Conservation (phyloP, 108 stramenopile species). For the Licmophora abbreviata region DNA sequence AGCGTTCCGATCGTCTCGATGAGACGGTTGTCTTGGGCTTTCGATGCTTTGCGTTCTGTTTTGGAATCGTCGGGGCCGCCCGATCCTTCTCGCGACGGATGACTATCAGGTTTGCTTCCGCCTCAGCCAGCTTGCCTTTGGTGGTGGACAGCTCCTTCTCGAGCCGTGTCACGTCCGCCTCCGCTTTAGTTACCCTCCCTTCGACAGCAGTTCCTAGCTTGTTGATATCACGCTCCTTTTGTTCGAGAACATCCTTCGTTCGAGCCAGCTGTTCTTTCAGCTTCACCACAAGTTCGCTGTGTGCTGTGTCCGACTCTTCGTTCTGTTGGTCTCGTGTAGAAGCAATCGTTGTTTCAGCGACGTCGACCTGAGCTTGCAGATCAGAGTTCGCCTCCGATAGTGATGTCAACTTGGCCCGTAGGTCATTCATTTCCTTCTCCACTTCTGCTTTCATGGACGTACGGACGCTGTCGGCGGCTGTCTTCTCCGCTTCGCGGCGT, state of each 20-base stretch:
- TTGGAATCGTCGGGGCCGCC: constrained; percentile 16
- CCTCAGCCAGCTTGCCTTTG: constrained; percentile 57
- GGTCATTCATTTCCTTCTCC: constrained; percentile 24
- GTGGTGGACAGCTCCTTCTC: constrained; percentile 45
- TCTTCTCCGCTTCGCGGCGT: constrained; percentile 34
- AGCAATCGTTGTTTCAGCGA: constrained; percentile 42
- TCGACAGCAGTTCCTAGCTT: constrained; percentile 27
- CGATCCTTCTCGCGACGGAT: constrained; percentile 29
- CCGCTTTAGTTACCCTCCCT: constrained; percentile 31
- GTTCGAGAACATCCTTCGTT: constrained; percentile 45
- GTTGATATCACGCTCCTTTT: constrained; percentile 54
- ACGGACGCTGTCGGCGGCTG: constrained; percentile 23
- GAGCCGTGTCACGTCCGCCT: constrained; percentile 38
- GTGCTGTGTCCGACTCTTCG: constrained; percentile 16
- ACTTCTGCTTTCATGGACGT: constrained; percentile 26
- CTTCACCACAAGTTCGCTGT: constrained; percentile 56
- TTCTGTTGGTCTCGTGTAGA: constrained; percentile 27
- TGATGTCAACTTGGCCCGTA: constrained; percentile 30
- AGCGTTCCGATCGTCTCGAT: constrained; percentile 5
- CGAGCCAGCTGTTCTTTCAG: constrained; percentile 56
- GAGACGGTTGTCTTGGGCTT: constrained; percentile 8
- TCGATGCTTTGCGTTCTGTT: not conserved
- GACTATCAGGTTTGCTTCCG: constrained; percentile 53
- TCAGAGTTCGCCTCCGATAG: constrained; percentile 40
- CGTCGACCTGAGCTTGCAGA: constrained; percentile 56